Conservation (phyloP, 1,139 yeast species). For the Geotrichum reessii region DNA sequence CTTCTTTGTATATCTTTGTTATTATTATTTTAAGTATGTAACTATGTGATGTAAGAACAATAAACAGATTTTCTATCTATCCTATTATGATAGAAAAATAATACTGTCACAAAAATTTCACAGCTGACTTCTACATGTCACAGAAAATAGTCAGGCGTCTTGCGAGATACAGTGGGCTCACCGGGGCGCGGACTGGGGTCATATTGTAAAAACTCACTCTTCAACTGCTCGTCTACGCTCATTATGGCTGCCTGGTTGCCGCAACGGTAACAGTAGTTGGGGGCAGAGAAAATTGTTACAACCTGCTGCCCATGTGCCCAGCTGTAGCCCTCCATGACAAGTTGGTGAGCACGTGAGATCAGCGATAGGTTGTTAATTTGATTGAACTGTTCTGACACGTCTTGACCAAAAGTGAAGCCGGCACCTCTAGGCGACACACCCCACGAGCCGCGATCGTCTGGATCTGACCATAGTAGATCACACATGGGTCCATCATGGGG, state of each 20-base stretch:
- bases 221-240: slow-evolving; percentile 80
- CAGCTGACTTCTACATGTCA: too few relatives aligned
- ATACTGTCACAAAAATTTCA: too few relatives aligned
- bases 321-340: slow-evolving; percentile 89
- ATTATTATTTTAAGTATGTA: too few relatives aligned
- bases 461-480: slow-evolving; percentile 90
- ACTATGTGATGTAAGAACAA: too few relatives aligned
- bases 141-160: slow-evolving; percentile 91
- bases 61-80: too few relatives aligned
- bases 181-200: slow-evolving; percentile 95
- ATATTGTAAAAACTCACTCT: slow-evolving; percentile 47
- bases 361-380: slow-evolving; percentile 66
- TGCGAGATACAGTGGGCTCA: slow-evolving; percentile 90
- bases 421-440: slow-evolving; percentile 94
- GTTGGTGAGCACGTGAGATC: slow-evolving; percentile 89
- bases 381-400: slow-evolving; percentile 73
- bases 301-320: slow-evolving; percentile 76
- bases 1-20: too few relatives aligned
- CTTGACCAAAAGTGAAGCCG: slow-evolving; percentile 86
- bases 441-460: slow-evolving; percentile 91
- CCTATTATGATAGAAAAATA: too few relatives aligned
- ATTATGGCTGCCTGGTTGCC: slow-evolving; percentile 96
- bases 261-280: slow-evolving; percentile 89
- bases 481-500: slow-evolving; percentile 98
- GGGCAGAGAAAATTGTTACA: slow-evolving; percentile 88